Evolutionary conservation across 1,284 basidiomycete genomes (phyloP).

Genomic region (Ceratobasidium sp.): DNA sequence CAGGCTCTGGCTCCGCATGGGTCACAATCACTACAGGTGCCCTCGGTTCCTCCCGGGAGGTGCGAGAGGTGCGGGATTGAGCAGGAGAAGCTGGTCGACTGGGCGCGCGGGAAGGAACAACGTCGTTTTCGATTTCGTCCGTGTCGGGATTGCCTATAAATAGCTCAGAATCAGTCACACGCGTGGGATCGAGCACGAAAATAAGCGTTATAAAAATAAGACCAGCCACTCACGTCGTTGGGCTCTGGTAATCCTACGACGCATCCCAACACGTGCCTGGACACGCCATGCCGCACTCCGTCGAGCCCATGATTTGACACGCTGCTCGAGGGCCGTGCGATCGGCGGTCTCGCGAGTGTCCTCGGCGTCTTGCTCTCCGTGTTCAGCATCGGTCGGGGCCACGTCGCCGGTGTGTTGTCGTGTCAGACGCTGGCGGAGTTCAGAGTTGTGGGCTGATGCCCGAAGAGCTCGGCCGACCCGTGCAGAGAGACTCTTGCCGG

Average conservation of each 20-base stretch:
- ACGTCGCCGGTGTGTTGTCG: background rate
- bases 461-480: constrained; percentile 3
- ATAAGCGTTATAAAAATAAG: constrained; percentile 21
- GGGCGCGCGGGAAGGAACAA: background rate
- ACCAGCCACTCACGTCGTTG: constrained; percentile 15
- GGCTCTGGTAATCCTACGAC: background rate
- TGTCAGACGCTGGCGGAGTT: background rate
- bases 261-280: constrained; percentile 26
- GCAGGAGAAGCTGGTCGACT: constrained; percentile 1
- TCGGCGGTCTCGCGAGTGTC: background rate
- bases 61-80: background rate
- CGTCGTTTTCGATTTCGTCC: background rate
- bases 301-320: constrained; percentile 27
- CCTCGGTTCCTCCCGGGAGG: background rate
- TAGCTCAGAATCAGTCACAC: constrained; percentile 3
- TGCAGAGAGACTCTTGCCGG: background rate
- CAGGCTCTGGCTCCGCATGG: background rate
- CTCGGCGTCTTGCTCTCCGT: constrained; percentile 2
- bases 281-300: constrained; percentile 11
- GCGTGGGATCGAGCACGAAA: background rate
- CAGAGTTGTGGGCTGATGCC: background rate
- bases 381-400: constrained; percentile 3
- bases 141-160: background rate
- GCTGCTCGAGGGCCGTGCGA: background rate
- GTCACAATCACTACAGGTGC: background rate